Evolutionary conservation across 179 eudicot genomes (phyloP).

Genomic region (Beta macrorhiza): DNA sequence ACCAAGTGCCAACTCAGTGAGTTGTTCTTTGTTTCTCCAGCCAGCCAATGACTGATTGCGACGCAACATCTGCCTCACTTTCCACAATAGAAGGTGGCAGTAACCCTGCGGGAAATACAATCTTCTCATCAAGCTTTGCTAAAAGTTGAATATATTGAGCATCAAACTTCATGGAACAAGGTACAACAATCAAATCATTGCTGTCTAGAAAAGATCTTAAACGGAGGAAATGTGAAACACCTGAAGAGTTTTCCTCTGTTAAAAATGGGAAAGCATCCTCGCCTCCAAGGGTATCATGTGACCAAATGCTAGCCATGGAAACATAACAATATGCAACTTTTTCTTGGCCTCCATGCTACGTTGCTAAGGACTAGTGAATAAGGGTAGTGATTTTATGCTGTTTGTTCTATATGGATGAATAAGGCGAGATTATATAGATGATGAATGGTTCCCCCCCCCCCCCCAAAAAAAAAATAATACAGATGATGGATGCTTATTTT

Average conservation of each 20-base stretch:
- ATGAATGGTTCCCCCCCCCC: too few relatives aligned
- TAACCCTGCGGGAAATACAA: slow-evolving; percentile 33
- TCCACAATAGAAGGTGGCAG: slow-evolving; percentile 12
- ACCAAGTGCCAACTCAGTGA: slow-evolving; percentile 46
- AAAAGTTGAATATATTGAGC: slow-evolving; percentile 35
- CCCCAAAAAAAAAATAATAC: too few relatives aligned
- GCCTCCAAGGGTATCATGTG: slow-evolving; percentile 20
- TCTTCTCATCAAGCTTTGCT: slow-evolving; percentile 32
- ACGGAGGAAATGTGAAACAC: slow-evolving; percentile 27
- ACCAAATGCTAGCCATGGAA: too few relatives aligned
- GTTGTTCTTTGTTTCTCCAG: slow-evolving; percentile 34
- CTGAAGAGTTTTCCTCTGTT: slow-evolving; percentile 13
- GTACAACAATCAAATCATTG: slow-evolving; percentile 29
- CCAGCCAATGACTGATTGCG: slow-evolving; percentile 26
- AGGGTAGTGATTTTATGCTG: too few relatives aligned
- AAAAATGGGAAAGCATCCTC: background rate
- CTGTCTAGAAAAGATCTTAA: slow-evolving; percentile 17
- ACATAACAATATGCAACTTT: background rate
- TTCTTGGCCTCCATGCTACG: background rate
- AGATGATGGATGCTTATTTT: too few relatives aligned
- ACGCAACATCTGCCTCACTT: background rate
- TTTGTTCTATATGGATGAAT: too few relatives aligned
- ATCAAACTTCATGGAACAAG: slow-evolving; percentile 39
- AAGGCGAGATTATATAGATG: too few relatives aligned
- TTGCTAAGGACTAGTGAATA: background rate